These are phyloP conservation scores for Dichotomopilus funicola DNA, from an alignment of 2,329 filamentous ascomycete genomes.

Conservation along the genomic window DNA sequence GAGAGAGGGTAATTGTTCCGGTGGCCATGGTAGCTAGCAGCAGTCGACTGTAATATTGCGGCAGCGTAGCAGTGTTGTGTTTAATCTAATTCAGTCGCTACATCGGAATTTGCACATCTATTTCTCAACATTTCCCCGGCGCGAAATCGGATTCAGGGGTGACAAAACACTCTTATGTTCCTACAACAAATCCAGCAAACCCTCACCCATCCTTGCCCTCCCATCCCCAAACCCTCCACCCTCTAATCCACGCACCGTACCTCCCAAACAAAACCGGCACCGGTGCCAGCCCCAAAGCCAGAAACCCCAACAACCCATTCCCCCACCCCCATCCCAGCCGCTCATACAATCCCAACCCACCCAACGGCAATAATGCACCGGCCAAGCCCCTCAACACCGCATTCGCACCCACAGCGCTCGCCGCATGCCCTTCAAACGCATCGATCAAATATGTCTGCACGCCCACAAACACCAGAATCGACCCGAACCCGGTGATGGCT, in stretches of 20 bases:
- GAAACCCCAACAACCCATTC: conserved; percentile 27
- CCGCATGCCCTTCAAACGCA: conserved; percentile 34
- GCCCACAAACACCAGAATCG: conserved; percentile 37
- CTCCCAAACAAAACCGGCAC: conserved; percentile 5
- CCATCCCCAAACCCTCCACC: neutral
- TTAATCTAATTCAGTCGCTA: too few species aligned
- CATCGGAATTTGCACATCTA: too few species aligned
- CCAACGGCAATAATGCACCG: conserved; percentile 49
- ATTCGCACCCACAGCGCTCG: conserved; percentile 47
- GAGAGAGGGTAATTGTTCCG: too few species aligned
- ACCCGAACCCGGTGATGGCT: neutral
- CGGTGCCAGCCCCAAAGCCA: conserved; percentile 24
- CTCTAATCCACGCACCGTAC: neutral
- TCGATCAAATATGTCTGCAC: conserved; percentile 17
- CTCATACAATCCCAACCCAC: conserved; percentile 31
- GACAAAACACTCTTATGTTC: too few species aligned
- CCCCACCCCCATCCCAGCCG: conserved; percentile 30
- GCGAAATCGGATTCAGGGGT: too few species aligned
- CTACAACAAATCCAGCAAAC: too few species aligned
- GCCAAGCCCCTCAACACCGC: conserved; percentile 46
- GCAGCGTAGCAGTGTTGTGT: too few species aligned
- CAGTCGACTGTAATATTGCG: too few species aligned
- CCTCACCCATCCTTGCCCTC: too few species aligned
- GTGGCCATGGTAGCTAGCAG: too few species aligned
- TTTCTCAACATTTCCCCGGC: too few species aligned